phyloP scores from a whole-genome alignment of 257 asterid genomes.

The Solanum lycopersicoides region DNA sequence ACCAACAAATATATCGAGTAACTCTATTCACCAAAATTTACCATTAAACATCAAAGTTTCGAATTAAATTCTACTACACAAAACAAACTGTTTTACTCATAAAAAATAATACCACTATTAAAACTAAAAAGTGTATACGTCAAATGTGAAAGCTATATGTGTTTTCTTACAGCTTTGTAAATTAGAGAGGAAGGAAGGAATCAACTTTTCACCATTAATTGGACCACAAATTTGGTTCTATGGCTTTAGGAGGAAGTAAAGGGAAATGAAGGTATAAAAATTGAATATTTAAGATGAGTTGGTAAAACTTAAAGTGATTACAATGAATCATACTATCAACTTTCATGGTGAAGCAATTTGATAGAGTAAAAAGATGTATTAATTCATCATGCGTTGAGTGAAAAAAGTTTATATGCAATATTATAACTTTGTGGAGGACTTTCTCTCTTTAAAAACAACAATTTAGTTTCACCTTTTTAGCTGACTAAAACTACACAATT shows the following conservation, averaged over 20 bases:
- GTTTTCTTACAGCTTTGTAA: background rate
- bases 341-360: background rate
- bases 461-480: accelerated
- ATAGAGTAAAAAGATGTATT: background rate
- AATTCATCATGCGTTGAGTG: background rate
- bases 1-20: background rate
- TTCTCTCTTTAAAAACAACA: background rate
- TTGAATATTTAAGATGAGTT: background rate
- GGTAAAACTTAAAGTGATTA: background rate
- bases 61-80: background rate
- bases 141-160: background rate
- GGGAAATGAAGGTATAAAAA: background rate
- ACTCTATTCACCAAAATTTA: background rate
- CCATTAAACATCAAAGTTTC: background rate
- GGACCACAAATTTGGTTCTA: background rate
- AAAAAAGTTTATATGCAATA: background rate
- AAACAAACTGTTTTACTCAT: background rate
- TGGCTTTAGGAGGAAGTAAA: background rate
- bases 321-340: background rate
- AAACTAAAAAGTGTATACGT: background rate
- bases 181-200: background rate
- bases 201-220: background rate
- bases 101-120: background rate
- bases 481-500: accelerated
- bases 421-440: no score